Evolutionary conservation across 164 flowering plant genomes (phyloP).

Genomic region (Vitis rupestris): DNA sequence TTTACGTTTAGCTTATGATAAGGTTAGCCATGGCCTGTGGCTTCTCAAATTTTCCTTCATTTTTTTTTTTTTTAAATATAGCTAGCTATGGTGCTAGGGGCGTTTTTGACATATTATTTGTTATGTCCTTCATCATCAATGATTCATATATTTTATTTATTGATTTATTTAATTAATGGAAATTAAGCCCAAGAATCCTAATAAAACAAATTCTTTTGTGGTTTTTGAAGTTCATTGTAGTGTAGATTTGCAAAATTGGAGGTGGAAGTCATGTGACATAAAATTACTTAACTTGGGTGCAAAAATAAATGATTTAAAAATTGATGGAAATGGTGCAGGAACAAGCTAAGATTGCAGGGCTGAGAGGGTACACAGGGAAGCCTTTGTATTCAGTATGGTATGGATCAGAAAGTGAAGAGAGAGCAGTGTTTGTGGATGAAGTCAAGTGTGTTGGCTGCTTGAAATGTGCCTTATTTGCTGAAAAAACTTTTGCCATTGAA

Average conservation of each 20-base stretch:
- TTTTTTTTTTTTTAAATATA: neutral
- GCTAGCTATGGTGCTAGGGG: too few relatives aligned
- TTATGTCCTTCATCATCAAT: too few relatives aligned
- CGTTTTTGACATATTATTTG: too few relatives aligned
- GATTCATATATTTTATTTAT: too few relatives aligned
- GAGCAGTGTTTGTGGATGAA: conserved; percentile 94
- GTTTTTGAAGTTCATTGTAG: too few relatives aligned
- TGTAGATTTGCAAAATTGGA: too few relatives aligned
- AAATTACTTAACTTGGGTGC: too few relatives aligned
- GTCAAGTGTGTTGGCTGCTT: conserved; percentile 90
- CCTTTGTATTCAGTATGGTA: conserved; percentile 82
- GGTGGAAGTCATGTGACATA: too few relatives aligned
- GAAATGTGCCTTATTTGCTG: conserved; percentile 85
- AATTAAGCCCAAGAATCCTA: too few relatives aligned
- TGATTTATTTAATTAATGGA: too few relatives aligned
- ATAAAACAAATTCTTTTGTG: too few relatives aligned
- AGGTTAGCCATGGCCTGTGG: conserved; percentile 31
- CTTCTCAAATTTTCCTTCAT: neutral
- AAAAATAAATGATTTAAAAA: too few relatives aligned
- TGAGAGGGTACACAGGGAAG: conserved; percentile 74
- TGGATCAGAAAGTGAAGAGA: conserved; percentile 67
- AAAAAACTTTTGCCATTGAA: conserved; percentile 83
- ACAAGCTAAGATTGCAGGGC: conserved; percentile 55
- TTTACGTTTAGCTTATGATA: conserved; percentile 70
- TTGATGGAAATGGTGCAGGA: conserved; percentile 43